Conservation (phyloP, 768 basidiomycete genomes). For the Udeniomyces megalosporus region DNA sequence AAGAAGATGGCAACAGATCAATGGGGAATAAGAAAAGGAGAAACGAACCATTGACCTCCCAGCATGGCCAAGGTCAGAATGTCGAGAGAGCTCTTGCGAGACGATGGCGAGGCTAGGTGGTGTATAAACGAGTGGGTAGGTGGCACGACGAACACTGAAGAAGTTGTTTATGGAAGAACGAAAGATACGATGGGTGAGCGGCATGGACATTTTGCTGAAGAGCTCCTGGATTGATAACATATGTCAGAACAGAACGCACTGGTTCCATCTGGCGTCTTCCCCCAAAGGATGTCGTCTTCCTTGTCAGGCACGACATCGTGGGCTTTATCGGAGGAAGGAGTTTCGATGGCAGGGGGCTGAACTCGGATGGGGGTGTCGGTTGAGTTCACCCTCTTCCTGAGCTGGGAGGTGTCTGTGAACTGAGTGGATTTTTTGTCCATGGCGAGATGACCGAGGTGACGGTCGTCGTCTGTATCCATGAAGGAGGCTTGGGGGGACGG, state of each 20-base stretch:
- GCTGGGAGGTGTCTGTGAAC: no score
- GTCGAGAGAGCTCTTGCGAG: slow-evolving; percentile 11
- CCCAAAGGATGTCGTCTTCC: slow-evolving; percentile 10
- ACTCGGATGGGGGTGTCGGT: no score
- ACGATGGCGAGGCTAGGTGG: slow-evolving; percentile 12
- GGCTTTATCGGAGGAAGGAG: no score
- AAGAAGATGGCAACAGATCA: no score
- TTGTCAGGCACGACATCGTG: background rate
- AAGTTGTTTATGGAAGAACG: background rate
- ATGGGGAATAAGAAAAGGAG: background rate
- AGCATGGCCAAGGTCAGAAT: slow-evolving; percentile 11
- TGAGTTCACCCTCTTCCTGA: no score
- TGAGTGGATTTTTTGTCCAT: no score
- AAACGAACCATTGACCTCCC: slow-evolving; percentile 11
- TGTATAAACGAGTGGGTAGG: slow-evolving; percentile 45
- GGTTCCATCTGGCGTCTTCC: slow-evolving; percentile 8
- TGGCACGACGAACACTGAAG: slow-evolving; percentile 77
- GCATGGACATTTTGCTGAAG: no score
- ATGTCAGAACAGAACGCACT: background rate
- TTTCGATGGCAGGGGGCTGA: no score
- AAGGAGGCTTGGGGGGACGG: no score
- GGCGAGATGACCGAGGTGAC: no score
- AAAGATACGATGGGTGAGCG: background rate
- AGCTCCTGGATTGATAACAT: no score
- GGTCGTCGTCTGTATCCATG: no score